phyloP scores from a whole-genome alignment of 2,329 filamentous ascomycete genomes.

The Sclerotinia nivalis region DNA sequence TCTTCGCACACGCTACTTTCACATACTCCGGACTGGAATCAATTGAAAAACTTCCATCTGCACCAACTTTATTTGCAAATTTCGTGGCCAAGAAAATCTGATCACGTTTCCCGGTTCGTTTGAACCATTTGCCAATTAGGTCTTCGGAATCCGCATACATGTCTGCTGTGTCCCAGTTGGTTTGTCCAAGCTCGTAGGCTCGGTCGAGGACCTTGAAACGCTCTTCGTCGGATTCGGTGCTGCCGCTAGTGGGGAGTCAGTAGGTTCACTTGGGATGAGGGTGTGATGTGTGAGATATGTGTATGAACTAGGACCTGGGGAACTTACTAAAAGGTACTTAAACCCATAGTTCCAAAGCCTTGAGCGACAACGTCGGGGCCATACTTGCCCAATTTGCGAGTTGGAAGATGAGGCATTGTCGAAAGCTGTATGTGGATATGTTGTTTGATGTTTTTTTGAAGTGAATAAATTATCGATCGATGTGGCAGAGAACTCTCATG shows the following conservation, averaged over 20 bases:
- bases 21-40: slow-evolving; percentile 47
- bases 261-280: background rate
- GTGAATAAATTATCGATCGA: background rate
- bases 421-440: background rate
- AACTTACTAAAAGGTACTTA: slow-evolving; percentile 23
- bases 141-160: slow-evolving; percentile 50
- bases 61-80: slow-evolving; percentile 44
- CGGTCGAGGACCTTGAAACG: slow-evolving; percentile 45
- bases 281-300: too few species aligned
- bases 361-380: slow-evolving; percentile 35
- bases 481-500: background rate
- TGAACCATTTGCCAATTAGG: slow-evolving; percentile 52
- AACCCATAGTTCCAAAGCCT: slow-evolving; percentile 37
- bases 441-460: background rate
- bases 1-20: slow-evolving; percentile 45
- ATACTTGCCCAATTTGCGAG: slow-evolving; percentile 35
- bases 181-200: slow-evolving; percentile 44
- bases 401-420: slow-evolving; percentile 31
- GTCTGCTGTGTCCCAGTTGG: slow-evolving; percentile 44
- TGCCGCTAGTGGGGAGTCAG: slow-evolving; percentile 27
- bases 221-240: slow-evolving; percentile 40
- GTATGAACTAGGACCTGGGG: too few species aligned
- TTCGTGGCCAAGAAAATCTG: slow-evolving; percentile 56
- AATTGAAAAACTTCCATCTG: slow-evolving; percentile 25
- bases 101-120: slow-evolving; percentile 46